These are phyloP conservation scores for Vinca major DNA, from an alignment of 305 asterid species.

Conservation along the genomic window DNA sequence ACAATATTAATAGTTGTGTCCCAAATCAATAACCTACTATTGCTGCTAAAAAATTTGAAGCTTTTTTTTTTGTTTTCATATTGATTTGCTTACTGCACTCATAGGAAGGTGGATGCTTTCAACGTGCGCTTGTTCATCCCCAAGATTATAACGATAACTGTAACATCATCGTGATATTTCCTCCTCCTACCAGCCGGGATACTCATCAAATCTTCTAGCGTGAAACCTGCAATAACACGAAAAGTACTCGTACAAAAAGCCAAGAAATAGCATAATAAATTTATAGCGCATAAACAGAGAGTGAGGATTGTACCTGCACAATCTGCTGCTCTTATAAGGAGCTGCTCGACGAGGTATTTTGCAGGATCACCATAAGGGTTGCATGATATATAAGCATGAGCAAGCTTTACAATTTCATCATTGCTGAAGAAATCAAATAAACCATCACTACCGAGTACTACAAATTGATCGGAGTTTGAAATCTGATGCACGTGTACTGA, in stretches of 20 bases:
- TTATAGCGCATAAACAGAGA: background rate
- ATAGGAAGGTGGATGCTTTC: slow-evolving; percentile 66
- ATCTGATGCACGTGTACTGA: slow-evolving; percentile 55
- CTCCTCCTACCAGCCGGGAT: slow-evolving; percentile 85
- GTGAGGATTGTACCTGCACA: slow-evolving; percentile 57
- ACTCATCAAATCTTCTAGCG: slow-evolving; percentile 72
- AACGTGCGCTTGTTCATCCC: slow-evolving; percentile 71
- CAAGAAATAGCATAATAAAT: background rate
- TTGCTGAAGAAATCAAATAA: slow-evolving; percentile 86
- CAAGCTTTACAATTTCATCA: slow-evolving; percentile 66
- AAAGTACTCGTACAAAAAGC: background rate
- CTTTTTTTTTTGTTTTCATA: too few relatives aligned
- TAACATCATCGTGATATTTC: slow-evolving; percentile 79
- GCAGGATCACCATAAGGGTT: slow-evolving; percentile 88
- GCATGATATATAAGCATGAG: slow-evolving; percentile 37
- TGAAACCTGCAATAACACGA: slow-evolving; percentile 45
- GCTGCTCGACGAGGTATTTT: slow-evolving; percentile 72
- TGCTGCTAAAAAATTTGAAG: too few relatives aligned
- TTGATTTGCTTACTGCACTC: slow-evolving; percentile 15
- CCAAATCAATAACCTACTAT: too few relatives aligned
- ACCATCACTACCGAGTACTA: slow-evolving; percentile 89
- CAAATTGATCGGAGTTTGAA: slow-evolving; percentile 63
- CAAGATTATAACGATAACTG: slow-evolving; percentile 67
- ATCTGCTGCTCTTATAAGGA: slow-evolving; percentile 81
- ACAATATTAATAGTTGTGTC: too few relatives aligned